Evolutionary conservation across 2,329 filamentous ascomycete species (phyloP).

Genomic region (Scedosporium boydii): DNA sequence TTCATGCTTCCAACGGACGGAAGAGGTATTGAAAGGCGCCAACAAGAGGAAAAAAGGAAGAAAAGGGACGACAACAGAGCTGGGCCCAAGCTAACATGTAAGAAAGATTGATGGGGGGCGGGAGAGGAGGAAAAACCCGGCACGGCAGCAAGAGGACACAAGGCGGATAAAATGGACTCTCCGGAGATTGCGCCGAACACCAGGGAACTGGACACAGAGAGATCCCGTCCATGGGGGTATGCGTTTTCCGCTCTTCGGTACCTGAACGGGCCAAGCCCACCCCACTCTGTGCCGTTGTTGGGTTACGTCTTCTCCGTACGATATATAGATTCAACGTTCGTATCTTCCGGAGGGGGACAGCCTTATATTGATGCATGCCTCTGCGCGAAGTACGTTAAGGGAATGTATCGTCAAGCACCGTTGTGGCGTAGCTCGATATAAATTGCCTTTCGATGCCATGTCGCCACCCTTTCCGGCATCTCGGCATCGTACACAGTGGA

Average conservation of each 20-base stretch:
- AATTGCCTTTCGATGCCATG: too few species aligned
- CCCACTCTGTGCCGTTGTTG: background rate
- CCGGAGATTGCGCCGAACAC: conserved; percentile 3
- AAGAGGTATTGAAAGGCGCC: too few species aligned
- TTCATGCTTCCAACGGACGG: too few species aligned
- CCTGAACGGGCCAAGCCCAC: background rate
- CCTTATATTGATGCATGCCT: too few species aligned
- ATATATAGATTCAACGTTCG: too few species aligned
- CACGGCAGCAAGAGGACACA: background rate
- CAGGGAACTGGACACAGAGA: background rate
- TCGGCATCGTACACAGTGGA: too few species aligned
- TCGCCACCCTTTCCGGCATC: too few species aligned
- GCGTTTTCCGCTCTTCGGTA: background rate
- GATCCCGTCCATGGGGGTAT: background rate
- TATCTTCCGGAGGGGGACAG: too few species aligned
- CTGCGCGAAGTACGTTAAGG: too few species aligned
- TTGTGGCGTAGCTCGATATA: too few species aligned
- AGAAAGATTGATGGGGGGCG: background rate
- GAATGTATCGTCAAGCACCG: too few species aligned
- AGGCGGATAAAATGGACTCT: background rate
- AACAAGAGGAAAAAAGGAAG: background rate
- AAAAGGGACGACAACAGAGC: background rate
- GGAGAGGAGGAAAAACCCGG: background rate
- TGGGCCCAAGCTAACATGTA: background rate
- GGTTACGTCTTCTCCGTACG: background rate